Base-by-base conservation (phyloP, 129 eudicot genomes). In the Tanacetum coccineum region DNA sequence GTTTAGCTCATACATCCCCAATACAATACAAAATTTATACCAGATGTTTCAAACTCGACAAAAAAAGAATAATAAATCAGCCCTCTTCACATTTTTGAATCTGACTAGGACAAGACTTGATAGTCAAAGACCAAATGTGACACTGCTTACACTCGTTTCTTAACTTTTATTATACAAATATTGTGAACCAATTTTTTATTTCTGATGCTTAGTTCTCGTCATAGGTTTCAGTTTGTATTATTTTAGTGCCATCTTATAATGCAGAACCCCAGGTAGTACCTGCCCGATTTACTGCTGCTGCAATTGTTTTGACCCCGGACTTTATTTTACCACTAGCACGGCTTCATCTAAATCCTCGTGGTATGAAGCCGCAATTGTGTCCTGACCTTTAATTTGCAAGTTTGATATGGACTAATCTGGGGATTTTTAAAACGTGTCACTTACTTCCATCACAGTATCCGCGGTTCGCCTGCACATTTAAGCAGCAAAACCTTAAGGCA, bases 241-340 rank as follows among this genome's bases (percentile, higher is more conserved):
- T 22, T 22, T 22, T 42, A 76, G 5, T 76, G 68, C 98, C 96
- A 93, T 82, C 95, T 84, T 13, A 94, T 28, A 61, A 94, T 82
- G 90, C 99, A 9, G 97, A 94, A 57, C 90, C 97, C 99, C 99
- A 94, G 13, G 99, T 87, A 62, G 89, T 88, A 36, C 99, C 99
- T 52, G 99, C 22, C 99, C 99, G 48, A 94, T 89, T 46, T 97
- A n/a, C 99, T 17, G 99, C 88, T 8, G 97, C 55, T 28, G 99
- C 99, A 53, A 94, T n/a, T n/a, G n/a, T n/a, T n/a, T n/a, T n/a
- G n/a, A n/a, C n/a, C n/a, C n/a, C n/a, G n/a, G n/a, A n/a, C n/a
- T n/a, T n/a, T n/a, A n/a, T n/a, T n/a, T n/a, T n/a, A n/a, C n/a
- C n/a, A n/a, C n/a, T n/a, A n/a, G n/a, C n/a, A n/a, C n/a, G n/a